These are phyloP conservation scores for Ganoderma sp. DNA, from an alignment of 1,284 basidiomycete species.

Conservation along the genomic window DNA sequence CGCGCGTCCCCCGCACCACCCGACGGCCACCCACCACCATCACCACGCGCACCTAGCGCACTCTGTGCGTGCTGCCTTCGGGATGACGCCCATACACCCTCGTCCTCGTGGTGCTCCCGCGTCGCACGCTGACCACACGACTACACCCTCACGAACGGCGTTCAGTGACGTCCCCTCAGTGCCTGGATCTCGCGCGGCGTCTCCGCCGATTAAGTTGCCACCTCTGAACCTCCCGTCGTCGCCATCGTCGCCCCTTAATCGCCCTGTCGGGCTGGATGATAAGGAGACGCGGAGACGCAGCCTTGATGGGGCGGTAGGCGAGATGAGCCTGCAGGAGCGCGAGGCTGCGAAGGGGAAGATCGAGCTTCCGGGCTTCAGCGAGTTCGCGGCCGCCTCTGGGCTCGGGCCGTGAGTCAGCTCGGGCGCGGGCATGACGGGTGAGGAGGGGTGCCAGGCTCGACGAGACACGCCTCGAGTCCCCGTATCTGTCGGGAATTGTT, in stretches of 20 bases:
- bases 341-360: conserved; percentile 36
- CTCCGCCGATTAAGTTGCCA: conserved; percentile 73
- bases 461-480: conserved; percentile 6
- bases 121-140: conserved; percentile 46
- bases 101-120: conserved; percentile 40
- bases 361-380: conserved; percentile 64
- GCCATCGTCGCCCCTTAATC: conserved; percentile 37
- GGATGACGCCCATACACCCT: conserved; percentile 83
- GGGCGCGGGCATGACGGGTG: conserved; percentile 4
- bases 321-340: conserved; percentile 28
- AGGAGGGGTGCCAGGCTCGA: neutral
- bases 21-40: conserved; percentile 32
- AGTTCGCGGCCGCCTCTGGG: conserved; percentile 61
- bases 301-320: conserved; percentile 34
- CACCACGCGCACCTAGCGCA: conserved; percentile 74
- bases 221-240: conserved; percentile 58
- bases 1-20: conserved; percentile 20
- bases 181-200: conserved; percentile 62
- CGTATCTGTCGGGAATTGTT: neutral
- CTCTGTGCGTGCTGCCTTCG: conserved; percentile 83
- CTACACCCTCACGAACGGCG: conserved; percentile 39
- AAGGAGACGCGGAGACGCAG: conserved; percentile 30
- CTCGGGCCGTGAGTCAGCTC: conserved; percentile 21
- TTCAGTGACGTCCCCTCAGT: conserved; percentile 43
- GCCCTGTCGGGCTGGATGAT: conserved; percentile 25